A percentile compares a stretch with the other conserved stretches of the same genome.
Conservation (phyloP, 2,329 filamentous ascomycete species). For the Capronia americana region DNA sequence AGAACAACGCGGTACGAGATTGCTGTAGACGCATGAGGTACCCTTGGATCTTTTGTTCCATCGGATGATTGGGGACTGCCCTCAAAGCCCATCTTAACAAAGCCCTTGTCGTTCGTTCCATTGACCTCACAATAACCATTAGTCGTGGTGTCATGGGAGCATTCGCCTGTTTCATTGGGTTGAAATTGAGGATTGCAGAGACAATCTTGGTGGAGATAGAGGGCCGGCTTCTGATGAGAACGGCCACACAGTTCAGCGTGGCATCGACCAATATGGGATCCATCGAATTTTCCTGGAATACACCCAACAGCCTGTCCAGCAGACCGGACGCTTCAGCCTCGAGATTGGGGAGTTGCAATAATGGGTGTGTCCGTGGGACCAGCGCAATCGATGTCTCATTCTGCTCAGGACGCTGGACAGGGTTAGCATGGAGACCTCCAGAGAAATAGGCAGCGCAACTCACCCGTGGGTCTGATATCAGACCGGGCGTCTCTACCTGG, state of each 20-base stretch:
- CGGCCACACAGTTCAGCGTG: slow-evolving; percentile 84
- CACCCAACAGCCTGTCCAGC: slow-evolving; percentile 82
- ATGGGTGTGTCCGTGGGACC: slow-evolving; percentile 79
- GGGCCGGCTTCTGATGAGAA: slow-evolving; percentile 81
- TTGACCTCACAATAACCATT: slow-evolving; percentile 85
- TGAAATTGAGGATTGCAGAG: slow-evolving; percentile 85
- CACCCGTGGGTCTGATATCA: slow-evolving; percentile 82
- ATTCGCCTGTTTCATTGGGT: slow-evolving; percentile 81
- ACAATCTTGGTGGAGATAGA: slow-evolving; percentile 84
- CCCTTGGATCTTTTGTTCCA: slow-evolving; percentile 80
- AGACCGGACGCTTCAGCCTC: slow-evolving; percentile 93
- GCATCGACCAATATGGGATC: slow-evolving; percentile 89
- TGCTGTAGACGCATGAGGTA: slow-evolving; percentile 84
- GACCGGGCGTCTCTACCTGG: slow-evolving; percentile 85
- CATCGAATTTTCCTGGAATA: slow-evolving; percentile 86
- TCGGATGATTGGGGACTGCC: slow-evolving; percentile 80
- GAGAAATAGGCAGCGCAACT: slow-evolving; percentile 43
- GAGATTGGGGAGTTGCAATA: slow-evolving; percentile 78
- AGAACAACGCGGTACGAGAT: slow-evolving; percentile 76
- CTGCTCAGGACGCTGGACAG: slow-evolving; percentile 69
- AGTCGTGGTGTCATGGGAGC: slow-evolving; percentile 77
- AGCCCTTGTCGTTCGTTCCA: slow-evolving; percentile 90
- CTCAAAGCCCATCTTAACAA: slow-evolving; percentile 83
- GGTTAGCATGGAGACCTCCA: slow-evolving; percentile 10
- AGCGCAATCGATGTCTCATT: slow-evolving; percentile 86